Base-by-base conservation (phyloP, 176 grass and related monocot species). In the Eremochloa ophiuroides region DNA sequence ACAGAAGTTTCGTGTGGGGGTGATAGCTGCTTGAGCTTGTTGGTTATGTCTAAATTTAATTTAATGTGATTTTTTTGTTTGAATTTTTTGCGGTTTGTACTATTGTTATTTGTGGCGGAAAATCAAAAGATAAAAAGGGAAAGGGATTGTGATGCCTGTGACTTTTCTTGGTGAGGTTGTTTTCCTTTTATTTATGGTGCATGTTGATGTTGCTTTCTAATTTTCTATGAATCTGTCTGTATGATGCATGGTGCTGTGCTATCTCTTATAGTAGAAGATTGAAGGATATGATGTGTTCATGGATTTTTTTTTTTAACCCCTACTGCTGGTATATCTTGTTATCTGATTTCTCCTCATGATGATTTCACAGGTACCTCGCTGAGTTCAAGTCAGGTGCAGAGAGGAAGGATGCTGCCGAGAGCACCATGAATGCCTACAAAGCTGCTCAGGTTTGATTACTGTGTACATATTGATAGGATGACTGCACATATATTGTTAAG, bases 331-430 rank as follows among this genome's bases (percentile, higher is more conserved):
- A 35, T 22, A 25, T 29, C 2, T 66, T 30, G 18, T 11, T 58
- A 30, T 84, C 28, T 87, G 42, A 70, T 71, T 75, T 75, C 6
- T 73, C 40, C 26, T 69, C 12, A 10, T 74, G 27, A 78, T 61
- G 27, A 78, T 61, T 28, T 83, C 82, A 66, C 12, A 92, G 93
- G 89, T 95, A 95, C 44, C 78, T 95, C 37, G 93, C 93, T 10
- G 93, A 95, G 90, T 95, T 95, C 33, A 95, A 89, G 76, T 89
- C 87, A 41, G 87, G 82, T 3, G 33, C 75, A 0, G 93, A 92
- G 89, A 92, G 93, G 85, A 95, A 95, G 85, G 89, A 95, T 30
- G 87, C 93, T 1, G 90, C 93, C 0, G 93, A 95, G 78, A 95
- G 88, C 74, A 95, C 93, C 71, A 92, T 95, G 87, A 89, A 87